Evolutionary conservation across 169 alveolate genomes (phyloP), one percentile per base, ranked within the genome.

Genomic region (Babesia gibsoni): DNA sequence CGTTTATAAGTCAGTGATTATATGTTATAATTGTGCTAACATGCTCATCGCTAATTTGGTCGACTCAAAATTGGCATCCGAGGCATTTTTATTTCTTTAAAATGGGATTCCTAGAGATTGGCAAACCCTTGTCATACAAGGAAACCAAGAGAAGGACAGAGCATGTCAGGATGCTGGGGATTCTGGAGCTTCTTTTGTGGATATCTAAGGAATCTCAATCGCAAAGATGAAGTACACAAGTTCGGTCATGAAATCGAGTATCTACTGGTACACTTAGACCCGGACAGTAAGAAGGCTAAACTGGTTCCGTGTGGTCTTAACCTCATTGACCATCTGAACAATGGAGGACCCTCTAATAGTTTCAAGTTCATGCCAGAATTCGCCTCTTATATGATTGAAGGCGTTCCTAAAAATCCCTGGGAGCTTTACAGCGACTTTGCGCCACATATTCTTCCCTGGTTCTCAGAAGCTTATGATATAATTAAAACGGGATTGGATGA

Each of bases 191-290:
- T 53, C 75, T 83, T n/a, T 32, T 78, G 67, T 30, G 46, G 69
- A 10, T 83, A 67, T 64, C 72, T 69, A 33, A 61, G 56, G 9
- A 83, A 88, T 64, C 65, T 43, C 29, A 73, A 68, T 33, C 45
- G 92, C 16, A 53, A 29, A 16, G 92, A 88, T 53, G 69, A 54
- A 18, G 52, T 49, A 12, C 63, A 77, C 8, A 63, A 66, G 61
- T 88, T 88, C 61, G 92, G 92, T 8, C 86, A 82, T 59, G 92
- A 88, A 46, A 49, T 72, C 29, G 89, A 52, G 73, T 88, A 83
- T 67, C 74, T 82, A 84, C 72, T 83, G 30, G 46, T 79, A 46
- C 30, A 87, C 45, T 35, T 86, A 42, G 43, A 83, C 80, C 85
- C 59, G 46, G 61, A 49, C 35, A 53, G 58, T 42, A 36, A 86